Evolutionary conservation across 352 stramenopile genomes (phyloP).

Genomic region (Pythium sukuiense): DNA sequence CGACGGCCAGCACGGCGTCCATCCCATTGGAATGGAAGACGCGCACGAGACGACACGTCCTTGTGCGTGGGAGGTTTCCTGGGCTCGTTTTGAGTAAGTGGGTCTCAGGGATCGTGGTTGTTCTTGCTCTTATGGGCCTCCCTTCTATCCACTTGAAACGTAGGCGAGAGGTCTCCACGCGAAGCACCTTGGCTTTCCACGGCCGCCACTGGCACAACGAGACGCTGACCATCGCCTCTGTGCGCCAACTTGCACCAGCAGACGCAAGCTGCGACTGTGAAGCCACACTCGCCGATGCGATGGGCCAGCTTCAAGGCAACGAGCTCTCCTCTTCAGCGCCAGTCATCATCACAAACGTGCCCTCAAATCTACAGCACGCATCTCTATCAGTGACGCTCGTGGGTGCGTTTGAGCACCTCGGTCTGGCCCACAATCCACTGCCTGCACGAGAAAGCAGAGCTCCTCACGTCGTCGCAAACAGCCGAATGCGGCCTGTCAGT

Average conservation of each 20-base stretch:
- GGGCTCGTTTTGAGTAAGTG: neutral
- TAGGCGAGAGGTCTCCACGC: neutral
- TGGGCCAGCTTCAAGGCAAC: neutral
- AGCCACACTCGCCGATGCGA: neutral
- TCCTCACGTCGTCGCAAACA: neutral
- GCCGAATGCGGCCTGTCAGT: neutral
- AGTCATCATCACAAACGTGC: neutral
- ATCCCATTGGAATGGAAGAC: neutral
- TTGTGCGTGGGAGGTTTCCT: neutral
- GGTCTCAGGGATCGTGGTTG: too few species aligned
- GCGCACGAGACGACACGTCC: neutral
- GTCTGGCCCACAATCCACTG: neutral
- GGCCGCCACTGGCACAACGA: neutral
- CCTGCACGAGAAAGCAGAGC: neutral
- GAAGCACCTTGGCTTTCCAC: neutral
- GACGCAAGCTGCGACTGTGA: neutral
- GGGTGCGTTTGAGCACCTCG: neutral
- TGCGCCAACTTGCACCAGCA: neutral
- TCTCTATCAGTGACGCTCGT: neutral
- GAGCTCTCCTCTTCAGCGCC: neutral
- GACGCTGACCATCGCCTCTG: neutral
- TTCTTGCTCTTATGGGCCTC: too few species aligned
- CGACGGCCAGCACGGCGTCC: neutral
- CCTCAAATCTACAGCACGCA: neutral
- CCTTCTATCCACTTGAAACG: neutral